These are phyloP conservation scores for Luffa aegyptiaca DNA, from an alignment of 306 rosid species.

Conservation along the genomic window DNA sequence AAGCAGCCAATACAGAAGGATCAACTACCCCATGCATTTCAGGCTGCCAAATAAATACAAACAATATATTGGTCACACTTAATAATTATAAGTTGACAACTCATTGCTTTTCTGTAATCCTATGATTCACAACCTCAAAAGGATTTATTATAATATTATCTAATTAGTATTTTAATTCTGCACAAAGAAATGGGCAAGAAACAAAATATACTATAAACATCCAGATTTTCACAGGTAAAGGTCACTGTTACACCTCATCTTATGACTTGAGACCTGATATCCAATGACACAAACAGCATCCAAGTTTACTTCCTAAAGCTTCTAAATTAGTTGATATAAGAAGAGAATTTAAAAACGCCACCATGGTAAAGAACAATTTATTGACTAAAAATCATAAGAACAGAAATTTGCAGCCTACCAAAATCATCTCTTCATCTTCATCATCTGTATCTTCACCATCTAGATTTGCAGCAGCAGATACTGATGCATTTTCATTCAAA, in stretches of 20 bases:
- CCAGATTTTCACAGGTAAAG: background rate
- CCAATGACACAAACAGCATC: background rate
- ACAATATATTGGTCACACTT: background rate
- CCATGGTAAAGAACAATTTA: background rate
- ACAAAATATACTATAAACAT: background rate
- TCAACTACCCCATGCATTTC: slow-evolving; percentile 51
- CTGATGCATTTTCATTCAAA: slow-evolving; percentile 21
- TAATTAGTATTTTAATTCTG: background rate
- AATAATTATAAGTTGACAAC: background rate
- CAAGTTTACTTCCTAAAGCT: background rate
- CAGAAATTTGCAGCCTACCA: slow-evolving; percentile 40
- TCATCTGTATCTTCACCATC: slow-evolving; percentile 29
- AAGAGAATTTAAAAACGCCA: background rate
- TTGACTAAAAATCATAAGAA: background rate
- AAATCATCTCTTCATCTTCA: slow-evolving; percentile 53
- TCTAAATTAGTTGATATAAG: background rate
- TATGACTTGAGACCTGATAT: background rate
- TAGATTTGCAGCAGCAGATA: slow-evolving; percentile 24
- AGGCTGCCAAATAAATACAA: slow-evolving; percentile 36
- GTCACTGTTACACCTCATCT: background rate
- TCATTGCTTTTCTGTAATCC: background rate
- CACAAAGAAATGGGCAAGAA: background rate
- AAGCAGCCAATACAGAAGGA: slow-evolving; percentile 67
- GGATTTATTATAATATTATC: background rate
- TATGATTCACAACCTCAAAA: background rate